Base-by-base conservation (phyloP, 1,284 basidiomycete species). In the Meira miltonrushii region DNA sequence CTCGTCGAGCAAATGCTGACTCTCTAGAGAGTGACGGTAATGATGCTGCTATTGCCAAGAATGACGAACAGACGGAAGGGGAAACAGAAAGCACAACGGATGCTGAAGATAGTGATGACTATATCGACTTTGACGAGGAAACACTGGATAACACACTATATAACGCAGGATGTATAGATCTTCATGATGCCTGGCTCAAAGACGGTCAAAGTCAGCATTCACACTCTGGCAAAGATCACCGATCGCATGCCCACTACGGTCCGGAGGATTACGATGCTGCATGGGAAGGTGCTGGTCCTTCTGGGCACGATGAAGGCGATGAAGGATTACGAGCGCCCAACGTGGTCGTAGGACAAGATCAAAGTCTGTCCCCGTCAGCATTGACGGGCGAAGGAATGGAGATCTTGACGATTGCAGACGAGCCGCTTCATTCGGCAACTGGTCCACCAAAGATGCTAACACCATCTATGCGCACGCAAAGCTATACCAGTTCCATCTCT, bases 81-180 rank as follows among this genome's bases (percentile, higher is more conserved):
- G 37, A 46, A 23, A 11, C 33, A 15, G 39, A 49, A 17, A 37
- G 25, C 10, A 19, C 38, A 40, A 50, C 15, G 3, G 47, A 50
- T n/a, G 50, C 23, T 13, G 55, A 60, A 4, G 65, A 69, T 1
- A 66, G 67, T 4, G 52, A 53, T 25, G 60, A 66, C 13, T 54
- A 60, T 25, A 60, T 71, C 21, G 67, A 71, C 48, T 59, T 70
- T 1, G 58, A 66, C 49, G 57, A 68, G 38, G 59, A 68, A 9
- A 59, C 59, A 4, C 38, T 65, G 15, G 70, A 72, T 62, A 72
- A 74, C 46, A 74, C 72, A 0, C 55, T 74, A n/a, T 72, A 61
- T 58, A 74, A 74, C 37, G 72, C 72, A 17, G 70, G 66, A 11
- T 72, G 62, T 28, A 60, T 74, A 50, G 71, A 67, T 13, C 54